These are phyloP conservation scores for Epichloe sp. DNA, from an alignment of 2,329 filamentous ascomycete species.

Conservation along the genomic window DNA sequence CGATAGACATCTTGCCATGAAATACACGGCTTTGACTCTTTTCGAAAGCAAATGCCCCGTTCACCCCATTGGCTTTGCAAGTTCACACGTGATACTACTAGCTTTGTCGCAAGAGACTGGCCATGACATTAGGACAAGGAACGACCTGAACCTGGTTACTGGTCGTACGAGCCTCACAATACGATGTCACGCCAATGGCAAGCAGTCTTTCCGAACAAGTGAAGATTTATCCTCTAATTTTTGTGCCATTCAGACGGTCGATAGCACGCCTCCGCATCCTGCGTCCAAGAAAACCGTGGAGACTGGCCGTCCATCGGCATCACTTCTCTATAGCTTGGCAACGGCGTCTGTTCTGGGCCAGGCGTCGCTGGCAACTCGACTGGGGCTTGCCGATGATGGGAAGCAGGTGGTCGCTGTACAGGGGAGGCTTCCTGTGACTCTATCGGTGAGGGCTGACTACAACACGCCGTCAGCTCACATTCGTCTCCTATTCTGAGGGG, in stretches of 20 bases:
- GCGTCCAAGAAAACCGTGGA: constrained; percentile 18
- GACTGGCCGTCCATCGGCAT: neutral
- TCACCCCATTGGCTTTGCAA: neutral
- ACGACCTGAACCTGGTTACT: too few species aligned
- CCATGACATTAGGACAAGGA: too few species aligned
- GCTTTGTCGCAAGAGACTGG: too few species aligned
- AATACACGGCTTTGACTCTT: constrained; percentile 17
- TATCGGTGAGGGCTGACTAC: neutral
- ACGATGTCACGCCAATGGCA: too few species aligned
- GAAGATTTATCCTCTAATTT: neutral
- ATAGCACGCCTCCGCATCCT: constrained; percentile 15
- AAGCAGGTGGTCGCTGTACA: neutral
- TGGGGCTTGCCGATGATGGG: neutral
- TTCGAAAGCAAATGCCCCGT: constrained; percentile 9
- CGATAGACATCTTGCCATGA: constrained; percentile 15
- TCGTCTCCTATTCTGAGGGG: neutral
- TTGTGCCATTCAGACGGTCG: constrained; percentile 10
- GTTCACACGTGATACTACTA: too few species aligned
- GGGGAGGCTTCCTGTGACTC: neutral
- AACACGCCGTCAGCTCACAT: neutral
- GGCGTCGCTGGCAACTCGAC: constrained; percentile 9
- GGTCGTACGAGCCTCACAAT: too few species aligned
- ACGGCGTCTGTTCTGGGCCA: constrained; percentile 16
- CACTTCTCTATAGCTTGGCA: constrained; percentile 19
- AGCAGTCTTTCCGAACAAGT: too few species aligned